Percentiles rank a stretch among this genome's conserved stretches.
phyloP scores from a whole-genome alignment of 2,329 filamentous ascomycete species.

The Fusarium sp. region DNA sequence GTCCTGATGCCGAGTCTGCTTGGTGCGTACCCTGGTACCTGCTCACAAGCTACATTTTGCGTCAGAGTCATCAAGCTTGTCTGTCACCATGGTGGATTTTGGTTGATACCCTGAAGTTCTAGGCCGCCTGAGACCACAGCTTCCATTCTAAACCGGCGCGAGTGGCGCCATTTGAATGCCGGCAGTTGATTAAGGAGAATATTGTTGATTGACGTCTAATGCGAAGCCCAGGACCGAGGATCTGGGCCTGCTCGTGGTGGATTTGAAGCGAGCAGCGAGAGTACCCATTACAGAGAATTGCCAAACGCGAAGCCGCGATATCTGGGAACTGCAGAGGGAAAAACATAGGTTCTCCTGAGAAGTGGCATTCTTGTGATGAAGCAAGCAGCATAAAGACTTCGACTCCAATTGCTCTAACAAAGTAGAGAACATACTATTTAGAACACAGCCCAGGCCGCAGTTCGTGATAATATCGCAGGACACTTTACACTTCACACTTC shows the following conservation, averaged over 20 bases:
- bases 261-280: conserved; percentile 9
- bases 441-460: conserved; percentile 42
- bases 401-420: background rate
- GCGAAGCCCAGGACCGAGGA: conserved; percentile 1
- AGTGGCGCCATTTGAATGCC: conserved; percentile 34
- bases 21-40: background rate
- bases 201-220: background rate
- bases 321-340: background rate
- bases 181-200: conserved; percentile 30
- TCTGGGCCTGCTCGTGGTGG: background rate
- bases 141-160: conserved; percentile 9
- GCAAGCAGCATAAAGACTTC: background rate
- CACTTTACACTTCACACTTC: background rate
- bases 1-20: conserved; percentile 8
- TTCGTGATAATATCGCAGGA: conserved; percentile 28
- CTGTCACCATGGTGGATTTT: conserved; percentile 18
- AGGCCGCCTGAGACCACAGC: conserved; percentile 29
- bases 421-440: background rate
- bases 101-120: conserved; percentile 19
- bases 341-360: background rate
- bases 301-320: background rate
- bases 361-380: background rate
- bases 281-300: background rate
- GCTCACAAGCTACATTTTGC: no score
- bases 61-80: no score